These are phyloP conservation scores for Pyricularia pennisetigena DNA, from an alignment of 2,329 filamentous ascomycete genomes.

Conservation along the genomic window DNA sequence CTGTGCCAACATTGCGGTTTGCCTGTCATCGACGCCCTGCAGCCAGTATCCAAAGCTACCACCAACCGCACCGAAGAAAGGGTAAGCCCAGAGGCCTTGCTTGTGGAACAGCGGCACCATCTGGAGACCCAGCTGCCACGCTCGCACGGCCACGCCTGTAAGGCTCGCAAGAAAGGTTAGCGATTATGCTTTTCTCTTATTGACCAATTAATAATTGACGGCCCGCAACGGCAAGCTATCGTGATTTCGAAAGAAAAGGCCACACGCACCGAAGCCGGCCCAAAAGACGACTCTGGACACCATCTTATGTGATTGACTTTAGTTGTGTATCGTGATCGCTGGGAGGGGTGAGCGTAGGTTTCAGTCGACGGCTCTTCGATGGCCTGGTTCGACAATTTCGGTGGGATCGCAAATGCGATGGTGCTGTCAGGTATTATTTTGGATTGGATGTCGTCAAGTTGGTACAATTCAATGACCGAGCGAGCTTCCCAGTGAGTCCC, in stretches of 20 bases:
- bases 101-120: conserved; percentile 91
- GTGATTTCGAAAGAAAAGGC: conserved; percentile 8
- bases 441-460: background rate
- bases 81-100: conserved; percentile 82
- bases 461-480: background rate
- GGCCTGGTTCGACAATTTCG: background rate
- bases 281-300: conserved; percentile 66
- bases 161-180: background rate
- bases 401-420: background rate
- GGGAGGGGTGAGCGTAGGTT: background rate
- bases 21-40: conserved; percentile 76
- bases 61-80: conserved; percentile 74
- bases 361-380: background rate
- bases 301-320: conserved; percentile 25
- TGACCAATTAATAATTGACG: background rate
- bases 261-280: conserved; percentile 76
- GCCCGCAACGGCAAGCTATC: background rate
- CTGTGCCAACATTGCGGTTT: conserved; percentile 66
- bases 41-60: conserved; percentile 97
- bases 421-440: background rate
- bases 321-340: background rate
- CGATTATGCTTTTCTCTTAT: background rate
- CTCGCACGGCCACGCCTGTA: conserved; percentile 77
- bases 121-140: conserved; percentile 97
- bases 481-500: background rate